phyloP scores from a whole-genome alignment of 345 rosid genomes.

The Rhizophora apiculata region DNA sequence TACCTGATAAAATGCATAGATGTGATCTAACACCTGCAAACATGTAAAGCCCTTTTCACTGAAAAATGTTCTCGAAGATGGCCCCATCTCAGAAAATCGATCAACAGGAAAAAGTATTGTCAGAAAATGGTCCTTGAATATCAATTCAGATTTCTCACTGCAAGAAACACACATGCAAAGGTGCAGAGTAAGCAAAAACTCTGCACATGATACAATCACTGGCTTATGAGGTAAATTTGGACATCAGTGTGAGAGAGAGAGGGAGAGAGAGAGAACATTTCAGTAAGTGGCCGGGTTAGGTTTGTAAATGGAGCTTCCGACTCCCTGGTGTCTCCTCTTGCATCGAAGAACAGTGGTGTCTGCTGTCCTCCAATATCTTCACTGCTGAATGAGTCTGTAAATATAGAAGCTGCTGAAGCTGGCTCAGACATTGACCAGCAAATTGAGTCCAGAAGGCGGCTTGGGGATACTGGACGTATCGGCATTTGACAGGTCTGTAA shows the following conservation, averaged over 20 bases:
- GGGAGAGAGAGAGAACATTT: constrained; percentile 46
- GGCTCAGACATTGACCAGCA: constrained; percentile 94
- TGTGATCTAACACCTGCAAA: constrained; percentile 64
- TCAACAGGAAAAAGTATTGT: constrained; percentile 79
- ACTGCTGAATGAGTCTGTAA: constrained; percentile 53
- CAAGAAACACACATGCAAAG: constrained; percentile 18
- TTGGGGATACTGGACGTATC: constrained; percentile 72
- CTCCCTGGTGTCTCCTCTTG: constrained; percentile 53
- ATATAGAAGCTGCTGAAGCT: constrained; percentile 72
- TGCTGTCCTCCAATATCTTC: constrained; percentile 50
- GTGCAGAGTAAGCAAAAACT: constrained; percentile 7
- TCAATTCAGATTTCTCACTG: constrained; percentile 79
- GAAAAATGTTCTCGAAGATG: constrained; percentile 83
- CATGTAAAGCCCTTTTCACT: constrained; percentile 72
- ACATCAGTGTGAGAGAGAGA: constrained; percentile 8
- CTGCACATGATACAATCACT: not conserved
- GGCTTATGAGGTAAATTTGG: not conserved
- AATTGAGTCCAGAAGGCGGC: constrained; percentile 77
- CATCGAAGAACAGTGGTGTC: constrained; percentile 47
- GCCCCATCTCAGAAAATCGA: constrained; percentile 90
- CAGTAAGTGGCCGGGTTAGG: constrained; percentile 68
- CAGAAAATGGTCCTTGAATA: constrained; percentile 68
- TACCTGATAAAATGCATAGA: constrained; percentile 89
- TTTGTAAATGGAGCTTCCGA: constrained; percentile 70
- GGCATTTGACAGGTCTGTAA: constrained; percentile 84